A percentile compares a stretch with the other conserved stretches of the same genome.
phyloP scores from a whole-genome alignment of 306 rosid species.

The Cucurbita ficifolia region DNA sequence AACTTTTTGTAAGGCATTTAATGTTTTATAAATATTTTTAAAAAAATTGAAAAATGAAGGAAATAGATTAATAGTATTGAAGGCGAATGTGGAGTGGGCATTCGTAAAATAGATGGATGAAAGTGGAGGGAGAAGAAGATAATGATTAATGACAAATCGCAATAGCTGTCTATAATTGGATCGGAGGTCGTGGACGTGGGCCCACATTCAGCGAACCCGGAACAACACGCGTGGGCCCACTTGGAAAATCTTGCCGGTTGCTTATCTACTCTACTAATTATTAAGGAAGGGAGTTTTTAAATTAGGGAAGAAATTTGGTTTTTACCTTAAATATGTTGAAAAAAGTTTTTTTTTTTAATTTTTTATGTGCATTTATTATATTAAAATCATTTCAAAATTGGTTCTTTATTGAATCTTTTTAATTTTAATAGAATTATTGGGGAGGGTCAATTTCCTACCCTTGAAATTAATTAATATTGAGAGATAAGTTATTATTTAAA shows the following conservation, averaged over 20 bases:
- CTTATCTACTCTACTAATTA: background rate
- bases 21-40: background rate
- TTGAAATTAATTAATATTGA: no score
- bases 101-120: background rate
- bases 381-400: no score
- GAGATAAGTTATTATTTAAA: no score
- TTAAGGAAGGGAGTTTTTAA: background rate
- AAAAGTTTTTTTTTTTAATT: no score
- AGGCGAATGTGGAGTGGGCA: background rate
- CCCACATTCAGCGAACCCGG: background rate
- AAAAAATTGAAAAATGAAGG: background rate
- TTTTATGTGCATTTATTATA: no score
- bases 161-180: background rate
- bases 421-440: no score
- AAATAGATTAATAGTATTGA: background rate
- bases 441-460: no score
- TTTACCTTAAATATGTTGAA: no score
- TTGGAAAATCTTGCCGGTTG: background rate
- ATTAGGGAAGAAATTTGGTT: background rate
- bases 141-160: background rate
- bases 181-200: background rate
- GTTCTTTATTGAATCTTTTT: no score
- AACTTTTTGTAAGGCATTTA: background rate
- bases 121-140: background rate
- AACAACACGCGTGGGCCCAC: background rate